Percentiles rank a stretch among this genome's conserved stretches.
phyloP scores from a whole-genome alignment of 2,329 filamentous ascomycete genomes.

The Colletotrichum falcatum region DNA sequence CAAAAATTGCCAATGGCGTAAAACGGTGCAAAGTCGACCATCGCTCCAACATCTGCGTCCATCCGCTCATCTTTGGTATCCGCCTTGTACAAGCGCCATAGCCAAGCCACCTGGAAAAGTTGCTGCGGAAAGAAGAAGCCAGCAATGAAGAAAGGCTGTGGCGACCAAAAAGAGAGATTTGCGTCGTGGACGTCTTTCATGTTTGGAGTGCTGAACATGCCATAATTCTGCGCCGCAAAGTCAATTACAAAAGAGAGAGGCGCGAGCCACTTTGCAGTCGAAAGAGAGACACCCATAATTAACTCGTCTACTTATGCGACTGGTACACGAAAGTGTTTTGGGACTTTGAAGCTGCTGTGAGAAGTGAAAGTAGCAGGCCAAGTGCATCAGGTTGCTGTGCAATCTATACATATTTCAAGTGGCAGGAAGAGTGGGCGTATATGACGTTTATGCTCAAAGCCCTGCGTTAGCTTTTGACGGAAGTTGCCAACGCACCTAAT shows the following conservation, averaged over 20 bases:
- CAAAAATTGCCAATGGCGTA: constrained; percentile 69
- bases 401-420: neutral
- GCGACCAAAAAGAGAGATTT: constrained; percentile 69
- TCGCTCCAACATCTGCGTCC: constrained; percentile 57
- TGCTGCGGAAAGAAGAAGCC: constrained; percentile 73
- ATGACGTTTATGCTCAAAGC: neutral
- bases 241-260: constrained; percentile 67
- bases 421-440: neutral
- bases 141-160: constrained; percentile 69
- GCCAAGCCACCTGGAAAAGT: constrained; percentile 67
- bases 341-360: neutral
- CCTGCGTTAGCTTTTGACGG: neutral
- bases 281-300: constrained; percentile 64
- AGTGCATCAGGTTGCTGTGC: neutral
- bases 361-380: no score
- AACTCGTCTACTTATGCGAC: accelerated
- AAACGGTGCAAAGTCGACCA: constrained; percentile 66
- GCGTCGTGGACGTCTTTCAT: constrained; percentile 70
- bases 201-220: constrained; percentile 66
- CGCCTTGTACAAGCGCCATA: constrained; percentile 66
- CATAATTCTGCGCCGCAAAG: constrained; percentile 70
- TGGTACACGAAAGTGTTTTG: no score
- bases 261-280: constrained; percentile 65
- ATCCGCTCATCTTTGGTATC: constrained; percentile 53
- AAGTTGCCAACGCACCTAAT: neutral